Evolutionary conservation across 202 grass and related monocot species (phyloP).

Genomic region (Carex sylvatica): DNA sequence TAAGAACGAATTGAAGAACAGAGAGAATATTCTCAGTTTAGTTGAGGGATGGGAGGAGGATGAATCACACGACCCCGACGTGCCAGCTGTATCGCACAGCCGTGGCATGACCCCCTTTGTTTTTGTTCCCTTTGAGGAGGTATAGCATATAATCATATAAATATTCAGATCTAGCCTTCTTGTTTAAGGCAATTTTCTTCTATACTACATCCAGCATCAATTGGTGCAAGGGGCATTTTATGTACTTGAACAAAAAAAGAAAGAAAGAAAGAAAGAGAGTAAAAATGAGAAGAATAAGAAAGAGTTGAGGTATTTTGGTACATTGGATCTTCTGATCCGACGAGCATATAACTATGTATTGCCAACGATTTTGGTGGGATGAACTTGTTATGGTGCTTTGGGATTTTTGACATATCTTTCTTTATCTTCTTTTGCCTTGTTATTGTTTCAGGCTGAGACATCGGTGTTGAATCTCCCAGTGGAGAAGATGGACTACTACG

Average conservation of each 20-base stretch:
- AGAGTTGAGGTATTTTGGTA: background rate
- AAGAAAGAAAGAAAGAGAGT: background rate
- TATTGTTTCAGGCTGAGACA: slow-evolving; percentile 56
- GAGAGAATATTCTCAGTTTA: slow-evolving; percentile 62
- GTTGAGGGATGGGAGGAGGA: slow-evolving; percentile 81
- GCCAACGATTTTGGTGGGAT: background rate
- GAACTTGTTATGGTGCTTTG: background rate
- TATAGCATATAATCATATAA: background rate
- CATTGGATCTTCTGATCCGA: background rate
- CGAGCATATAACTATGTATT: background rate
- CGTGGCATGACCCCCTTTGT: slow-evolving; percentile 85
- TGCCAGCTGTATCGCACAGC: slow-evolving; percentile 78
- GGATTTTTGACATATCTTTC: background rate
- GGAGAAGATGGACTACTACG: slow-evolving; percentile 93
- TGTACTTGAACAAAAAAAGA: too few relatives aligned
- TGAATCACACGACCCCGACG: slow-evolving; percentile 91
- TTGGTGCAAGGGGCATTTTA: background rate
- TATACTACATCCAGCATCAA: background rate
- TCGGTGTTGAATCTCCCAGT: slow-evolving; percentile 86
- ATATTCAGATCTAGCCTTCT: background rate
- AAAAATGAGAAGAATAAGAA: background rate
- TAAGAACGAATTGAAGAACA: slow-evolving; percentile 64
- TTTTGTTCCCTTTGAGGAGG: slow-evolving; percentile 94
- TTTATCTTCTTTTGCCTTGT: background rate
- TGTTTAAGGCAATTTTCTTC: background rate